Evolutionary conservation across 495 filamentous ascomycete species (phyloP), one percentile per base, ranked within the genome.

Genomic region (Lasiosphaeriaceae sp.): DNA sequence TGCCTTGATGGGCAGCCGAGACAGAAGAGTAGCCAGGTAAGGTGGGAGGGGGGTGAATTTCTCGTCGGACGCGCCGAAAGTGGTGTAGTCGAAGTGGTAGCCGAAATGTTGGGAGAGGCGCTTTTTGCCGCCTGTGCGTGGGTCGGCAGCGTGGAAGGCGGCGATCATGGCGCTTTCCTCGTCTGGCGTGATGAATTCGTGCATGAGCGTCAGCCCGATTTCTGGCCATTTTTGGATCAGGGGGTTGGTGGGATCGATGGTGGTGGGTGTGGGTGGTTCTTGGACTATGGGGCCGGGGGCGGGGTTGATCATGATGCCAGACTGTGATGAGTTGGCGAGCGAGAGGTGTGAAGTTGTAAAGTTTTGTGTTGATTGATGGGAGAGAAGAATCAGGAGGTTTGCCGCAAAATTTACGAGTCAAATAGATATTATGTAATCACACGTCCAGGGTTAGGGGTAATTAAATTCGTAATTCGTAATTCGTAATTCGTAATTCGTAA

Each of bases 81-180:
- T 70, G 47, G 66, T 66, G 59, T 70, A 70, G 51, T 70, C 67
- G 37, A 70, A 70, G 51, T 70, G 67, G 59, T 66, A 51, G 45
- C 67, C 67, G 35, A 59, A 68, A 23, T 70, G 67, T 24, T 70
- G 66, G 53, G 61, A 64, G 22, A 70, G 55, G 6, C 67, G 58
- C 31, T 56, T 57, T 41, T 59, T 57, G 46, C 45, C 45, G 21
- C 59, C 45, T 11, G 43, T 17, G 19, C 45, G 37, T 2, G 59
- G 59, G 26, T 62, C 51, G 11, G 31, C 51, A 24, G 56, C 58
- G 47, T 70, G 57, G 47, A 70, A 70, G 16, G 63, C 66, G 2
- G 58, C 54, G 39, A 68, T 64, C 57, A 70, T 62, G 35, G 56
- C 46, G 0, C 52, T 31, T 54, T 70, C 67, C 44, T 70, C 63